Evolutionary conservation across 805 yeast genomes (phyloP).

Genomic region (Suhomyces emberorum): DNA sequence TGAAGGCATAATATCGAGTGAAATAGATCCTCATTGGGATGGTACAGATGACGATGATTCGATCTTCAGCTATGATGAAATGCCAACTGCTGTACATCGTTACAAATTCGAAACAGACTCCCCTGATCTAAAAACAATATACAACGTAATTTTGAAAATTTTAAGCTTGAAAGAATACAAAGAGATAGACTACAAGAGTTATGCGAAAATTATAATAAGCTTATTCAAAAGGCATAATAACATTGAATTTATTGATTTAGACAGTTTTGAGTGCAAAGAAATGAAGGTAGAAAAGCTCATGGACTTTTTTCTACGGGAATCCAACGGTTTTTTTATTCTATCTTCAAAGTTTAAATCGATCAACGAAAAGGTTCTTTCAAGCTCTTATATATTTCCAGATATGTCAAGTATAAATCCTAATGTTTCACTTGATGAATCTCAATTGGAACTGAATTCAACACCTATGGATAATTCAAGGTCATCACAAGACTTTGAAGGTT

Average conservation of each 20-base stretch:
- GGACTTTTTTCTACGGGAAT: slow-evolving; percentile 17
- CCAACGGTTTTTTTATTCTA: slow-evolving; percentile 9
- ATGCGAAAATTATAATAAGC: slow-evolving; percentile 19
- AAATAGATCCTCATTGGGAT: not conserved
- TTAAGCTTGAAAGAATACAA: slow-evolving; percentile 14
- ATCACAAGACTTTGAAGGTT: too few species aligned
- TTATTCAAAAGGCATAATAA: slow-evolving; percentile 18
- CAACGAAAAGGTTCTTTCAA: slow-evolving; percentile 13
- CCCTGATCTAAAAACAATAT: slow-evolving; percentile 16
- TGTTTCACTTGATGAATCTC: too few species aligned
- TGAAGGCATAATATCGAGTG: slow-evolving; percentile 16
- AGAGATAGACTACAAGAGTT: slow-evolving; percentile 12
- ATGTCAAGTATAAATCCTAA: too few species aligned
- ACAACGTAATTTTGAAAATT: slow-evolving; percentile 21
- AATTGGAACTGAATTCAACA: too few species aligned
- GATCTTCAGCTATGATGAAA: slow-evolving; percentile 18
- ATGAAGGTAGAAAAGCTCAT: slow-evolving; percentile 15
- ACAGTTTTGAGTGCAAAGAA: slow-evolving; percentile 15
- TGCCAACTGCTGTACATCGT: slow-evolving; percentile 10
- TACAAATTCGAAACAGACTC: slow-evolving; percentile 16
- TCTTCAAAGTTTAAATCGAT: slow-evolving; percentile 13
- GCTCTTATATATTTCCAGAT: slow-evolving; percentile 18
- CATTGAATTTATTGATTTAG: slow-evolving; percentile 19
- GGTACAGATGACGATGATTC: slow-evolving; percentile 14
- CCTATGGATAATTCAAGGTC: not conserved